phyloP scores from a whole-genome alignment of 257 asterid genomes.

The Nicotiana tomentosiformis region DNA sequence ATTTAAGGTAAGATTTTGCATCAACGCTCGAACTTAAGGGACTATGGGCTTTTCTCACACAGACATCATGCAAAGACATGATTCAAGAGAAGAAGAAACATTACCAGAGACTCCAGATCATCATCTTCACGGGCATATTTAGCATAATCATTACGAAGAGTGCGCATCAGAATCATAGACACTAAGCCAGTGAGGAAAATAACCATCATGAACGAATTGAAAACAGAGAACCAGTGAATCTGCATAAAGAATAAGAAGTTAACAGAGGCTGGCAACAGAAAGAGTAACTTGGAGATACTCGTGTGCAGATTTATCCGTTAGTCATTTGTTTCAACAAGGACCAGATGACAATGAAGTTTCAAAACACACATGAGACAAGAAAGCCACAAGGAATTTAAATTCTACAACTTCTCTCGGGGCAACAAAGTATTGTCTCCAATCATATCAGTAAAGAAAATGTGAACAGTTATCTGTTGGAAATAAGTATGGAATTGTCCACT shows the following conservation, averaged over 20 bases:
- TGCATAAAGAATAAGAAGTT: slow-evolving; percentile 28
- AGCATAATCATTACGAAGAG: slow-evolving; percentile 72
- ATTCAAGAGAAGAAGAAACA: slow-evolving; percentile 8
- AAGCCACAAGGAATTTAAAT: background rate
- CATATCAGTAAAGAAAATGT: background rate
- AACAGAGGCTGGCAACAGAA: slow-evolving; percentile 7
- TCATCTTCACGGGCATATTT: slow-evolving; percentile 73
- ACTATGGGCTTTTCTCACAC: background rate
- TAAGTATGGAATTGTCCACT: background rate
- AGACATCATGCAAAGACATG: background rate
- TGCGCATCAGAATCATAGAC: slow-evolving; percentile 78
- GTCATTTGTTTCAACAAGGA: background rate
- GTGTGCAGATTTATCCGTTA: background rate
- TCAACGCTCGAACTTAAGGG: too few species aligned
- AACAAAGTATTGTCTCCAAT: background rate
- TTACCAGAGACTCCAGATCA: slow-evolving; percentile 70
- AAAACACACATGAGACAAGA: background rate
- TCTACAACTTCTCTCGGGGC: background rate
- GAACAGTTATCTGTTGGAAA: background rate
- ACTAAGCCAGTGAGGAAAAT: slow-evolving; percentile 78
- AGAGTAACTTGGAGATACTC: background rate
- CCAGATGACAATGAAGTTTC: background rate
- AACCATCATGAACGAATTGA: slow-evolving; percentile 83
- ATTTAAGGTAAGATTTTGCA: too few species aligned
- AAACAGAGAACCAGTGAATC: slow-evolving; percentile 85